Evolutionary conservation across 352 stramenopile genomes (phyloP).

Genomic region (Phytophthora sp.): DNA sequence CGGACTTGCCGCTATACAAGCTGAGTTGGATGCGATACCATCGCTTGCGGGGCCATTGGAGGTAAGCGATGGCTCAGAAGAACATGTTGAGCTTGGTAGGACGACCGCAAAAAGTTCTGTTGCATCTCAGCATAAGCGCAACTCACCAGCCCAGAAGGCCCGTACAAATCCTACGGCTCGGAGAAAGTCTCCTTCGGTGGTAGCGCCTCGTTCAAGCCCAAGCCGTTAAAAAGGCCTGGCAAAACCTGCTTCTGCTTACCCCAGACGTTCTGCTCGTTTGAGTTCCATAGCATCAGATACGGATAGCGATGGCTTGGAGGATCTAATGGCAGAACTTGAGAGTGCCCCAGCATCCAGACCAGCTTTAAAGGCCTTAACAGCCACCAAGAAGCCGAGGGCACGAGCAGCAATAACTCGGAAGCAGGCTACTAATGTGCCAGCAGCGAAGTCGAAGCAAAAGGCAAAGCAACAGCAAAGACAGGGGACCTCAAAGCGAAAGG

Average conservation of each 20-base stretch:
- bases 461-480: conserved; percentile 4
- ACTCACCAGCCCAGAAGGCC: neutral
- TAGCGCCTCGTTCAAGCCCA: neutral
- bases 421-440: conserved; percentile 1
- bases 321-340: conserved; percentile 57
- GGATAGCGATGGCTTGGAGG: conserved; percentile 56
- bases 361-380: neutral
- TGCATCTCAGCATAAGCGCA: neutral
- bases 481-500: too few relatives aligned
- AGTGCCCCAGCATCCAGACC: neutral
- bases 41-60: neutral
- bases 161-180: neutral
- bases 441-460: conserved; percentile 1
- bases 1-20: conserved; percentile 36
- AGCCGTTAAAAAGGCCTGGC: neutral
- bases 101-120: too few relatives aligned
- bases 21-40: conserved; percentile 32
- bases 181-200: conserved; percentile 6
- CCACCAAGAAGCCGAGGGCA: conserved; percentile 4
- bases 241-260: neutral
- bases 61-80: conserved; percentile 50
- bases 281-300: conserved; percentile 43
- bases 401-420: conserved; percentile 5
- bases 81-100: too few relatives aligned
- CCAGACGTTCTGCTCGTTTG: conserved; percentile 29